Base-by-base conservation (phyloP, 306 rosid genomes). In the Vicia sativa region DNA sequence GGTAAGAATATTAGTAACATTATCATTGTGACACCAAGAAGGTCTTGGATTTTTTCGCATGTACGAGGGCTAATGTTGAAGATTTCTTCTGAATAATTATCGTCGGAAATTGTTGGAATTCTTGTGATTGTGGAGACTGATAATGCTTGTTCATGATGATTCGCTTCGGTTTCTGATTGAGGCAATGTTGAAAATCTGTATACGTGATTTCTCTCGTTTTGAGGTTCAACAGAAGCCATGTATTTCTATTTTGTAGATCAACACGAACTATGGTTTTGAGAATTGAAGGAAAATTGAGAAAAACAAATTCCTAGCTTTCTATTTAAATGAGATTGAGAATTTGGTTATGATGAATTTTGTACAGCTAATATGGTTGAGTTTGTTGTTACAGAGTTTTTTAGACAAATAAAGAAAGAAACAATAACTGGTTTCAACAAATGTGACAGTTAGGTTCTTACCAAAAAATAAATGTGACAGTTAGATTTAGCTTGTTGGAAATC, bases 41-140 rank as follows among this genome's bases (percentile, higher is more conserved):
- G 3, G 45, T 81, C 79, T 57, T 73, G 85, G 35, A 28, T 35
- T n/a, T 31, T 49, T 26, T 77, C 74, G 38, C 68, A 48, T 5
- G 59, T n/a, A 0, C 25, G 59, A 21, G 34, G 9, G 35, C 15
- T 72, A 0, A 31, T 4, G 3, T 6, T 25, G 11, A 21, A 55
- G 39, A 28, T 14, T 44, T 71, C 72, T 0, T 53, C 21, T 7
- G 39, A n/a, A 8, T 7, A 15, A 43, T 13, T 31, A 74, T 23
- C 7, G 16, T 58, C 13, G 6, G 73, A 6, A 10, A 39, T 14
- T 10, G 1, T 1, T 0, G 52, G 14, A 28, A 64, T 35, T 44
- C 63, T 2, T 60, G 58, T 11, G 34, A 0, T 0, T 1, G 44
- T 23, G 9, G 79, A 56, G 49, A 80, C 16, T 6, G 85, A 34